A percentile compares a stretch with the other conserved stretches of the same genome.
These are phyloP conservation scores for Ogataea paraovalis DNA, from an alignment of 805 yeast species.

Conservation along the genomic window DNA sequence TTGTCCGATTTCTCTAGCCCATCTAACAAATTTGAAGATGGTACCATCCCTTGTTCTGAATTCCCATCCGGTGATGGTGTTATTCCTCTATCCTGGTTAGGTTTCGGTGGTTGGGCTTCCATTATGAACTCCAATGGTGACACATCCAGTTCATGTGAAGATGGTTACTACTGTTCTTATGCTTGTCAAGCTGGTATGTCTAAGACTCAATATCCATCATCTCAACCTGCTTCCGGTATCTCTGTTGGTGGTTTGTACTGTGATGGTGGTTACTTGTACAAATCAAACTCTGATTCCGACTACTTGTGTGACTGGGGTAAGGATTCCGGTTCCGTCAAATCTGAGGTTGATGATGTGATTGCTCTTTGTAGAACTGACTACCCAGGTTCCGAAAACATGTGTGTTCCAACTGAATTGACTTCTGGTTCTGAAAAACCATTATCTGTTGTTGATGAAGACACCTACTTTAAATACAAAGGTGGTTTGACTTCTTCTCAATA, in stretches of 20 bases:
- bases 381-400: slow-evolving; percentile 99
- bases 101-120: slow-evolving; percentile 47
- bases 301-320: slow-evolving; percentile 87
- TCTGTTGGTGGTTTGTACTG: slow-evolving; percentile 93
- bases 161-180: slow-evolving; percentile 93
- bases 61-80: slow-evolving; percentile 80
- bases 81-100: slow-evolving; percentile 53
- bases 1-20: slow-evolving; percentile 47
- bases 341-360: slow-evolving; percentile 59
- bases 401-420: slow-evolving; percentile 77
- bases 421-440: slow-evolving; percentile 65
- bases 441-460: slow-evolving; percentile 73
- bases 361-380: slow-evolving; percentile 97
- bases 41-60: slow-evolving; percentile 59
- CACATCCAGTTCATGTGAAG: slow-evolving; percentile 70
- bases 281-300: slow-evolving; percentile 61
- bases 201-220: slow-evolving; percentile 94
- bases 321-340: slow-evolving; percentile 63
- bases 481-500: slow-evolving; percentile 87
- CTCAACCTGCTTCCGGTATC: slow-evolving; percentile 84
- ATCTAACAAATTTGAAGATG: slow-evolving; percentile 57
- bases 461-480: slow-evolving; percentile 82
- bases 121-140: slow-evolving; percentile 44
- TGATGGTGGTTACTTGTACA: slow-evolving; percentile 79
- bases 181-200: slow-evolving; percentile 99